Evolutionary conservation across 2,329 filamentous ascomycete genomes (phyloP).

Genomic region (Aspergillus felis): DNA sequence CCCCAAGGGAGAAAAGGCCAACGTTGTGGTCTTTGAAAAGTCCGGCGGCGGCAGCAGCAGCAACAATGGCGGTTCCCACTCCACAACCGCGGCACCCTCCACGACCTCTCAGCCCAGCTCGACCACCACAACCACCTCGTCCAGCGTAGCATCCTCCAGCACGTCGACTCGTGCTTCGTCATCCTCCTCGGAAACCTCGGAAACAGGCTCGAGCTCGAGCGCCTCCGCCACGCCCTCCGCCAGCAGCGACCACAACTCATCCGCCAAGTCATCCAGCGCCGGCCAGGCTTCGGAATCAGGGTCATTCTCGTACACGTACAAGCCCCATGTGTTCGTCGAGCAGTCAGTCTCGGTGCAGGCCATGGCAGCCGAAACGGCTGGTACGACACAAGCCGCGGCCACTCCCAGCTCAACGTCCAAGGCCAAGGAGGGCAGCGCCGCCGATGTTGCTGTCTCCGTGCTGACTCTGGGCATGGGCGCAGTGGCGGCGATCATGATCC

Average conservation of each 20-base stretch:
- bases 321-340: constrained; percentile 9
- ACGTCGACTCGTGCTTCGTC: background rate
- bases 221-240: background rate
- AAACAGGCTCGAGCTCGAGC: background rate
- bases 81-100: background rate
- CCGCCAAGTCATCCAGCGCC: background rate
- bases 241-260: background rate
- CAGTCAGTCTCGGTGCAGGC: constrained; percentile 1
- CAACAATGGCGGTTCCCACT: background rate
- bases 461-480: constrained; percentile 21
- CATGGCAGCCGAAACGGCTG: background rate
- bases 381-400: constrained; percentile 3
- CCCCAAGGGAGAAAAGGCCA: constrained; percentile 60
- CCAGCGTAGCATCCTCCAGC: background rate
- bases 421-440: constrained; percentile 10
- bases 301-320: constrained; percentile 6
- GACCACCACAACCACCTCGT: constrained; percentile 8
- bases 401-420: constrained; percentile 12
- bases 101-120: constrained; percentile 11
- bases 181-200: background rate
- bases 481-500: constrained; percentile 21
- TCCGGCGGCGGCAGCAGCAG: constrained; percentile 19
- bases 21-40: constrained; percentile 60
- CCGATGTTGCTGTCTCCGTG: constrained; percentile 20
- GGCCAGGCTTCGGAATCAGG: background rate